Evolutionary conservation across 1,284 basidiomycete species (phyloP).

Genomic region (Hymenochaete sp.): DNA sequence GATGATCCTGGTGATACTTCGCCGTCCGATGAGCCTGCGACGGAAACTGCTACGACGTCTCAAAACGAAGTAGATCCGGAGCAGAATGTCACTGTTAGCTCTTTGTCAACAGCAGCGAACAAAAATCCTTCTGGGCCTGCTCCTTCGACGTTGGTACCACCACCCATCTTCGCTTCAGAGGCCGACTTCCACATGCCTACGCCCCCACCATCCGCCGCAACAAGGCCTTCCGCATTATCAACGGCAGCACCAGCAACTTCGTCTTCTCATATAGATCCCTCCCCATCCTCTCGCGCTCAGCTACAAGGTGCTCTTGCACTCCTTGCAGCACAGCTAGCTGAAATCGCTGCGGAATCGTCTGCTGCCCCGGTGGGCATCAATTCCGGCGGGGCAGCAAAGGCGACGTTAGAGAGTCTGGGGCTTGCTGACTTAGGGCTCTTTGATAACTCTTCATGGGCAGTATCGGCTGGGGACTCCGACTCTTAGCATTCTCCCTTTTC

Average conservation of each 20-base stretch:
- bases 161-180: not conserved
- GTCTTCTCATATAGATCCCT: not conserved
- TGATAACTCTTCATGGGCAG: too few species aligned
- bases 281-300: constrained; percentile 34
- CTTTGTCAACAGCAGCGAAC: not conserved
- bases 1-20: too few species aligned
- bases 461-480: too few species aligned
- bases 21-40: too few species aligned
- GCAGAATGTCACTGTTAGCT: too few species aligned
- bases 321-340: constrained; percentile 53
- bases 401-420: too few species aligned
- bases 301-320: constrained; percentile 56
- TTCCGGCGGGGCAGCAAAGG: too few species aligned
- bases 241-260: constrained; percentile 12
- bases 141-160: not conserved
- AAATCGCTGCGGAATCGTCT: constrained; percentile 34
- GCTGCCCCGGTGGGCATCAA: too few species aligned
- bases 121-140: not conserved
- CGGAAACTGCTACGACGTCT: too few species aligned
- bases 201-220: not conserved
- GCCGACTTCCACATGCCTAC: not conserved
- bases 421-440: too few species aligned
- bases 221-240: constrained; percentile 4
- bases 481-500: too few species aligned
- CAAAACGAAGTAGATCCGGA: too few species aligned